Conservation (phyloP, 208 protist genomes). For the Acanthamoeba castellanii region DNA sequence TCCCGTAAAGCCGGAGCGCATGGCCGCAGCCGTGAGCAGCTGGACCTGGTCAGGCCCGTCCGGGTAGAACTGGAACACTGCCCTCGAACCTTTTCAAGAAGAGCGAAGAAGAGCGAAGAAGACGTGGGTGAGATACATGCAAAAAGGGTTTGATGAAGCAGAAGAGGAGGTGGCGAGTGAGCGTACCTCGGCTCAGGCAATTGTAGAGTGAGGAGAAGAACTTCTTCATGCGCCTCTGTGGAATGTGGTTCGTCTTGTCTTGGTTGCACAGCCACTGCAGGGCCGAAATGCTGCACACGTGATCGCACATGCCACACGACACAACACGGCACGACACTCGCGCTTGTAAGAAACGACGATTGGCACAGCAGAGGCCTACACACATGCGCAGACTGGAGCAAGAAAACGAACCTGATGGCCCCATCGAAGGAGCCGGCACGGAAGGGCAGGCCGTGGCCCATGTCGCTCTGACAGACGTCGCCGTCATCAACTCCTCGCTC, state of each 20-base stretch:
- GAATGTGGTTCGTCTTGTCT: constrained; percentile 94
- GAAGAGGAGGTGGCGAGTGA: not conserved
- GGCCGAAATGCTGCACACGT: constrained; percentile 95
- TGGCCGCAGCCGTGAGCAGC: constrained; percentile 97
- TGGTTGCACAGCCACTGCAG: constrained; percentile 99
- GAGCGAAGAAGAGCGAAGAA: too few relatives aligned
- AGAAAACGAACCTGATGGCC: constrained; percentile 89
- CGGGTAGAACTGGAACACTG: constrained; percentile 98
- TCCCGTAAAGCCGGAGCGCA: constrained; percentile 97
- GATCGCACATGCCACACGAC: not conserved
- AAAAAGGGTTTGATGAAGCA: too few relatives aligned
- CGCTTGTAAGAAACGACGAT: too few relatives aligned
- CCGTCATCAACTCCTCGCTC: constrained; percentile 90
- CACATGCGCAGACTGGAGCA: not conserved
- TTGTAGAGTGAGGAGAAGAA: constrained; percentile 98
- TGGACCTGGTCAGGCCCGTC: constrained; percentile 96
- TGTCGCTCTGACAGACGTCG: constrained; percentile 95
- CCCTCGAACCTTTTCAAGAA: constrained; percentile 93
- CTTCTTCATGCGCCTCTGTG: constrained; percentile 93
- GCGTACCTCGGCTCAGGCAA: constrained; percentile 88
- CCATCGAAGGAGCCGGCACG: constrained; percentile 98
- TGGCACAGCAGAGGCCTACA: not conserved
- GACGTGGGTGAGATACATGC: too few relatives aligned
- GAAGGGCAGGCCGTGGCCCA: constrained; percentile 97
- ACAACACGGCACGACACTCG: not conserved